Evolutionary conservation across 305 asterid species (phyloP).

Genomic region (Fraxinus platypoda): DNA sequence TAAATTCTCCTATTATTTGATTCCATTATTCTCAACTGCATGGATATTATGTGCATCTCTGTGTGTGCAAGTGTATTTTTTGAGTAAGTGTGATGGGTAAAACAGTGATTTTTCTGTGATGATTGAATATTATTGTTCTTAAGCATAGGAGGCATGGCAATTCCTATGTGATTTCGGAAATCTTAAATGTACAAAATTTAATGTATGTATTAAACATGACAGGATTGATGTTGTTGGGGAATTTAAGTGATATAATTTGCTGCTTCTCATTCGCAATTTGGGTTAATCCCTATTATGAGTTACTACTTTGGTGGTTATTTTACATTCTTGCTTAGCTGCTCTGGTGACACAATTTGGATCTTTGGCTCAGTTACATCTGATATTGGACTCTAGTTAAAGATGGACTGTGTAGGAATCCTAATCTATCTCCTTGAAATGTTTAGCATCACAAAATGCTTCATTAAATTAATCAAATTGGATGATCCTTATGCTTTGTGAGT

Average conservation of each 20-base stretch:
- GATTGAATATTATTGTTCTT: not conserved
- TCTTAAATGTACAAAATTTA: not conserved
- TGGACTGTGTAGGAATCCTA: not conserved
- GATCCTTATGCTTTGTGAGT: not conserved
- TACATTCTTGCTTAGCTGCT: not conserved
- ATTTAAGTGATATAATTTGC: not conserved
- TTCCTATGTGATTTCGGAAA: not conserved
- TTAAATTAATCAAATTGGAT: not conserved
- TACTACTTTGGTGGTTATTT: not conserved
- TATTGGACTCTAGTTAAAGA: not conserved
- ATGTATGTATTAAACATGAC: not conserved
- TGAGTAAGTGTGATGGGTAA: not conserved
- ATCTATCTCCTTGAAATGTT: not conserved
- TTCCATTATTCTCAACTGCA: not conserved
- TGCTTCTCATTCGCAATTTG: not conserved
- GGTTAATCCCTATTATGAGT: not conserved
- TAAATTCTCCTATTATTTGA: not conserved
- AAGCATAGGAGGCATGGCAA: not conserved
- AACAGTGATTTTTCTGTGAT: not conserved
- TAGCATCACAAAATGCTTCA: not conserved
- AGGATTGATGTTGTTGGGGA: not conserved
- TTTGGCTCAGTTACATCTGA: not conserved
- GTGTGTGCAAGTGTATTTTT: not conserved
- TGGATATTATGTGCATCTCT: not conserved
- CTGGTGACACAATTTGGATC: not conserved